A percentile compares a stretch with the other conserved stretches of the same genome.
Conservation (phyloP, 1,284 basidiomycete genomes). For the Microbotryum scabiosae region DNA sequence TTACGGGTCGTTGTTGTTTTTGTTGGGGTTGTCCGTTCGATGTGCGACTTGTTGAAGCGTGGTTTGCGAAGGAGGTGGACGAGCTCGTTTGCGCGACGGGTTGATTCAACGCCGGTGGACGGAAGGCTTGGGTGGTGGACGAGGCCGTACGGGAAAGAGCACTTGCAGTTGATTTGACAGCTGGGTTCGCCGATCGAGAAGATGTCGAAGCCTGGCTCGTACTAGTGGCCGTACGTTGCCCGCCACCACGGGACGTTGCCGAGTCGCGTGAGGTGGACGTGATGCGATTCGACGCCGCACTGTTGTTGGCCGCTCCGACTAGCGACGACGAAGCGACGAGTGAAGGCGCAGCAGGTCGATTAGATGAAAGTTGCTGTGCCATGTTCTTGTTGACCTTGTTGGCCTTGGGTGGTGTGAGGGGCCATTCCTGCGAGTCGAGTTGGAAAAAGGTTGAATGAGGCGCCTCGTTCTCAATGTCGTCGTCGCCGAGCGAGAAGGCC, state of each 20-base stretch:
- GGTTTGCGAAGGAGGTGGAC: neutral
- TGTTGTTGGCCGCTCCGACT: neutral
- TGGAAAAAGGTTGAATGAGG: slow-evolving; percentile 10
- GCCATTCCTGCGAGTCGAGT: slow-evolving; percentile 22
- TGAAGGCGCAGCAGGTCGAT: neutral
- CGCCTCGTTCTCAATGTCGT: slow-evolving; percentile 11
- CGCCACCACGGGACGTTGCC: neutral
- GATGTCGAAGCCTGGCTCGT: too few species aligned
- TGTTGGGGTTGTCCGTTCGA: neutral
- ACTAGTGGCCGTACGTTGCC: neutral
- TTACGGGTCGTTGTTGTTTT: neutral
- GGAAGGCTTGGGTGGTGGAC: neutral
- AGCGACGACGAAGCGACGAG: neutral
- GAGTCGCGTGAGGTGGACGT: neutral
- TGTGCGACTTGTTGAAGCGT: neutral
- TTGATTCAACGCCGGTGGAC: neutral
- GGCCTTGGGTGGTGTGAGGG: slow-evolving; percentile 15
- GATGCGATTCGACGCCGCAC: neutral
- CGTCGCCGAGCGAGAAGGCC: neutral
- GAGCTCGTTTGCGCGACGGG: neutral
- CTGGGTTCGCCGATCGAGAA: too few species aligned
- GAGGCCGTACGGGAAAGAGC: too few species aligned
- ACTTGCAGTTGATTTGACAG: too few species aligned
- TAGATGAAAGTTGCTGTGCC: neutral
- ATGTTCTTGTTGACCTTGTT: neutral